A percentile compares a stretch with the other conserved stretches of the same genome.
These are phyloP conservation scores for Syzygium grande DNA, from an alignment of 345 rosid genomes.

Conservation along the genomic window DNA sequence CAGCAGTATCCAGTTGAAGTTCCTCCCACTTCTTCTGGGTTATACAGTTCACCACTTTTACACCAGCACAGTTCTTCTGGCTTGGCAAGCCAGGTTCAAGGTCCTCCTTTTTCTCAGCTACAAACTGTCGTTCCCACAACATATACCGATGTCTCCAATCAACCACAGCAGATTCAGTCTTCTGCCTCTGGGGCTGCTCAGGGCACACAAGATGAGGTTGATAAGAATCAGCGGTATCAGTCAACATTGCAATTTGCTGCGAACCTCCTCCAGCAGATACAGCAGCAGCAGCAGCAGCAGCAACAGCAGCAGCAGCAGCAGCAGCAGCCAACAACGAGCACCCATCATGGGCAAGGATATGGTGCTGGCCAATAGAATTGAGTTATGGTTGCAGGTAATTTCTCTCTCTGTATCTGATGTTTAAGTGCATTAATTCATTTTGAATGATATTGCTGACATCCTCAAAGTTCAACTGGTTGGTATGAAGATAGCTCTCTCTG, in stretches of 20 bases:
- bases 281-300: constrained; percentile 53
- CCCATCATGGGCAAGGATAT: constrained; percentile 31
- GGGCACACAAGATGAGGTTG: constrained; percentile 54
- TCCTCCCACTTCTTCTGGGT: constrained; percentile 18
- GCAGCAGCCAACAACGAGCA: constrained; percentile 2
- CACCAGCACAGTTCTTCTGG: constrained; percentile 27
- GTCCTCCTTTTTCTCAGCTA: constrained; percentile 30
- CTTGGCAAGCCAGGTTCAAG: constrained; percentile 38
- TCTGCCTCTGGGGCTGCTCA: constrained; percentile 38
- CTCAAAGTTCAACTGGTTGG: neutral
- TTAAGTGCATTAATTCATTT: neutral
- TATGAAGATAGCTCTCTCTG: neutral
- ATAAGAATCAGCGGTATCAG: constrained; percentile 83
- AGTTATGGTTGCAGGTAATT: constrained; percentile 23
- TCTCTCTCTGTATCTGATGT: neutral
- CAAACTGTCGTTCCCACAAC: constrained; percentile 33
- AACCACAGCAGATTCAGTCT: constrained; percentile 46
- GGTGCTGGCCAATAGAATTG: constrained; percentile 24
- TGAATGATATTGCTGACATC: neutral
- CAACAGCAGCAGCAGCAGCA: constrained; percentile 14
- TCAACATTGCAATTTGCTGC: constrained; percentile 94
- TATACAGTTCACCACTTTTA: constrained; percentile 33
- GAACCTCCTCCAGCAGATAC: constrained; percentile 80
- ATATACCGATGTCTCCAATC: constrained; percentile 34
- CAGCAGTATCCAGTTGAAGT: constrained; percentile 53